Conservation (phyloP, 805 yeast species). For the Starmerella apicola region DNA sequence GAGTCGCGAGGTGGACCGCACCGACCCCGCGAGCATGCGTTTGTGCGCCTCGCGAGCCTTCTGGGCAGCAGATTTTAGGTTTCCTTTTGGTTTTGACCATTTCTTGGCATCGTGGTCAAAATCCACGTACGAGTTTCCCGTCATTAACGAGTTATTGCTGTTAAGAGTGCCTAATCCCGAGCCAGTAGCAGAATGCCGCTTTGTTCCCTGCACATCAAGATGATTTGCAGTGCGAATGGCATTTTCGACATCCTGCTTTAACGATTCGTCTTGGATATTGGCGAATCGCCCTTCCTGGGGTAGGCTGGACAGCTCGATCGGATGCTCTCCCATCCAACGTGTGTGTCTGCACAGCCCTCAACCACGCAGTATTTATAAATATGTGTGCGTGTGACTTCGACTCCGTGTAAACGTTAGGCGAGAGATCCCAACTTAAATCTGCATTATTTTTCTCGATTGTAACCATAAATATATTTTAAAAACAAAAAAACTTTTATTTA, state of each 20-base stretch:
- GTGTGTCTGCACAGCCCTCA: too few relatives aligned
- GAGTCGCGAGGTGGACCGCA: background rate
- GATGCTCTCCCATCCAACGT: constrained; percentile 7
- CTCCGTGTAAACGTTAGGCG: too few relatives aligned
- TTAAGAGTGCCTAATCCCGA: constrained; percentile 5
- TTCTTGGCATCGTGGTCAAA: constrained; percentile 5
- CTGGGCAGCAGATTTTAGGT: background rate
- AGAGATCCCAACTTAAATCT: too few relatives aligned
- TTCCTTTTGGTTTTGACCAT: background rate
- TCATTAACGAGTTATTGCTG: constrained; percentile 9
- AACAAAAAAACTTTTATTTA: too few relatives aligned
- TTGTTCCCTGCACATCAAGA: background rate
- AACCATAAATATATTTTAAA: too few relatives aligned
- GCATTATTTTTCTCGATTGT: too few relatives aligned
- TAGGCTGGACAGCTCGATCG: constrained; percentile 6
- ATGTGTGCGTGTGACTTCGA: too few relatives aligned
- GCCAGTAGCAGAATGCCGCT: background rate
- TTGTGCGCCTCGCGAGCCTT: background rate
- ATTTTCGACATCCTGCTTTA: constrained; percentile 15
- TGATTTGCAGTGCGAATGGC: constrained; percentile 14
- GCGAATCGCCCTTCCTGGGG: background rate
- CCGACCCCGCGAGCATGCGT: constrained; percentile 1
- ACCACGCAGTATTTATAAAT: too few relatives aligned
- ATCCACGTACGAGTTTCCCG: constrained; percentile 13
- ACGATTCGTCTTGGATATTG: constrained; percentile 9